phyloP scores from a whole-genome alignment of 495 filamentous ascomycete genomes.

The Penicillium canescens region DNA sequence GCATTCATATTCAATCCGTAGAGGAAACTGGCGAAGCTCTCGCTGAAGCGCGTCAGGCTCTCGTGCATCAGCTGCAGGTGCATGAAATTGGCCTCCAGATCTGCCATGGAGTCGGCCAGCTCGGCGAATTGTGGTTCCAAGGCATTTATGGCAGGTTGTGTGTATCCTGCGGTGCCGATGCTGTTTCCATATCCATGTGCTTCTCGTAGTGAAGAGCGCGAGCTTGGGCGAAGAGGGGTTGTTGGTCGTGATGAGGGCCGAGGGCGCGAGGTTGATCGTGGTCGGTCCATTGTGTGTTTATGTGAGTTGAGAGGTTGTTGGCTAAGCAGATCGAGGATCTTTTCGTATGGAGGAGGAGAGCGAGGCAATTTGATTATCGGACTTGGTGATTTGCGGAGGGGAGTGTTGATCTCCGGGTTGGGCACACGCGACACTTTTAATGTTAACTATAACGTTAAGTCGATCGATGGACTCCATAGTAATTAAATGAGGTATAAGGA shows the following conservation, averaged over 20 bases:
- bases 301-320: background rate
- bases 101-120: constrained; percentile 89
- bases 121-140: constrained; percentile 91
- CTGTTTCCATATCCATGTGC: constrained; percentile 54
- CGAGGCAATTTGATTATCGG: too few species aligned
- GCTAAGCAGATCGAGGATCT: too few species aligned
- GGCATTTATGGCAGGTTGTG: constrained; percentile 72
- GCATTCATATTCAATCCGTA: constrained; percentile 99
- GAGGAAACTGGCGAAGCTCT: constrained; percentile 92
- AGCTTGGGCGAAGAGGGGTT: constrained; percentile 88
- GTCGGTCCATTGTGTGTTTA: constrained; percentile 33
- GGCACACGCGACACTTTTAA: too few species aligned
- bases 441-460: too few species aligned
- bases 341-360: too few species aligned
- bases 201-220: constrained; percentile 82
- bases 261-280: constrained; percentile 43
- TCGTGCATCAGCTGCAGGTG: constrained; percentile 97
- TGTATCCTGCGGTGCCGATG: constrained; percentile 44
- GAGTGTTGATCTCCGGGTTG: too few species aligned
- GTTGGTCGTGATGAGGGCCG: constrained; percentile 73
- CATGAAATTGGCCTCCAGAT: constrained; percentile 96
- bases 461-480: too few species aligned
- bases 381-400: too few species aligned
- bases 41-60: constrained; percentile 88
- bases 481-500: too few species aligned